phyloP scores from a whole-genome alignment of 768 basidiomycete genomes.

The Boletus pseudo-olivaceus region DNA sequence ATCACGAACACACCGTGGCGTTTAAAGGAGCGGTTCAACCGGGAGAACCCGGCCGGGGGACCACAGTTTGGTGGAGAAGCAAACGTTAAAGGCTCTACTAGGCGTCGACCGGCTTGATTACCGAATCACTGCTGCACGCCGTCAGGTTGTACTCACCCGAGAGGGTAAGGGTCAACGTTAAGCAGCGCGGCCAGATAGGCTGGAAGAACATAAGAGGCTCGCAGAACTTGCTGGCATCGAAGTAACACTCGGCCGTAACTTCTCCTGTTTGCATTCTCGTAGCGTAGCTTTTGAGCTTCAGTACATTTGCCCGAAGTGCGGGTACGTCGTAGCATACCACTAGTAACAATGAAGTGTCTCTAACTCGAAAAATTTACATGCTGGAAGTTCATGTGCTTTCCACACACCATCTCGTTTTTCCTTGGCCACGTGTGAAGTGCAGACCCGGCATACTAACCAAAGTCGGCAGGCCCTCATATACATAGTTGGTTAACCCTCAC shows the following conservation, averaged over 20 bases:
- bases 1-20: constrained; percentile 63
- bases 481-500: neutral
- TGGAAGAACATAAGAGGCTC: constrained; percentile 5
- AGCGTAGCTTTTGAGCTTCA: neutral
- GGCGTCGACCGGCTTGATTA: constrained; percentile 6
- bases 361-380: neutral
- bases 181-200: too few relatives aligned
- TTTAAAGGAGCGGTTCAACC: constrained; percentile 41
- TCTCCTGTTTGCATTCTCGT: neutral
- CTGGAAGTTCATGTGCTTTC: neutral
- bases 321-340: too few relatives aligned
- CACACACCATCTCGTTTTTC: neutral
- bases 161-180: too few relatives aligned
- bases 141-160: too few relatives aligned
- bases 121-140: neutral
- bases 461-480: too few relatives aligned
- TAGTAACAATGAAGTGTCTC: neutral
- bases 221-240: neutral
- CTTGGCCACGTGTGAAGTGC: neutral
- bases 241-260: too few relatives aligned
- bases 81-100: neutral
- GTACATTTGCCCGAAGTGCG: neutral
- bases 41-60: constrained; percentile 5
- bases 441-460: too few relatives aligned
- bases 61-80: constrained; percentile 4